Evolutionary conservation across 768 basidiomycete genomes (phyloP), one percentile per base, ranked within the genome.

Genomic region (Psilocybe cyanescens): DNA sequence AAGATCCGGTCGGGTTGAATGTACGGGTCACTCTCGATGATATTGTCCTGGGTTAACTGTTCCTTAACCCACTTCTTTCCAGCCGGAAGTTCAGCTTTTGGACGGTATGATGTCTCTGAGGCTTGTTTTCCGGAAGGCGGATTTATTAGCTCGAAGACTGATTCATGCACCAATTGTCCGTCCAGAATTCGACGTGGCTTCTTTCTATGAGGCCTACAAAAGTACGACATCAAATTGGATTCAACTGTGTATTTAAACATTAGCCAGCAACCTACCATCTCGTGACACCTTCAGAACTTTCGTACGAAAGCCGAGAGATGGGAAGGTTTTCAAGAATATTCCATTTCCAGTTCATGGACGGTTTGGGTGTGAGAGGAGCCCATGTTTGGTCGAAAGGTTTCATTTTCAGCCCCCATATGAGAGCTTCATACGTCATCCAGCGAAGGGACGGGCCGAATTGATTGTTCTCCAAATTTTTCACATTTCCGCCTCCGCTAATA

Each of bases 401-500:
- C 35, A 53, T 59, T 2, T 28, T 31, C 28, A 59, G 50, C 29
- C 58, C 58, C 12, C 35, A 44, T 17, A 28, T 14, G 19, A 41
- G 39, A 3, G 58, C 58, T 52, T 59, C 58, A 53, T 52, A 31
- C 8, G 44, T 12, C 58, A 59, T 59, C 58, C 58, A 59, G 1
- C 58, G 49, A 29, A 59, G 37, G 31, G 58, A 52, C 28, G 58
- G 58, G 6, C 58, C 33, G n/a, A 37, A 52, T 3, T 41, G 35
- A n/a, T 59, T 37, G 2, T 28, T 19, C 7, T 29, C 19, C 8
- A 45, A 12, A 31, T 59, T 59, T 28, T 24, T 11, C 6, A 46
- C 29, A 7, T 53, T 59, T 12, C 58, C 50, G n/a, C 58, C 58
- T 16, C 58, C 58, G 28, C 58, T 59, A 17, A 19, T 19, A 19